Percentiles rank a stretch among this genome's conserved stretches.
phyloP scores from a whole-genome alignment of 1,284 basidiomycete species.

The Cryptococcus maquisensis region DNA sequence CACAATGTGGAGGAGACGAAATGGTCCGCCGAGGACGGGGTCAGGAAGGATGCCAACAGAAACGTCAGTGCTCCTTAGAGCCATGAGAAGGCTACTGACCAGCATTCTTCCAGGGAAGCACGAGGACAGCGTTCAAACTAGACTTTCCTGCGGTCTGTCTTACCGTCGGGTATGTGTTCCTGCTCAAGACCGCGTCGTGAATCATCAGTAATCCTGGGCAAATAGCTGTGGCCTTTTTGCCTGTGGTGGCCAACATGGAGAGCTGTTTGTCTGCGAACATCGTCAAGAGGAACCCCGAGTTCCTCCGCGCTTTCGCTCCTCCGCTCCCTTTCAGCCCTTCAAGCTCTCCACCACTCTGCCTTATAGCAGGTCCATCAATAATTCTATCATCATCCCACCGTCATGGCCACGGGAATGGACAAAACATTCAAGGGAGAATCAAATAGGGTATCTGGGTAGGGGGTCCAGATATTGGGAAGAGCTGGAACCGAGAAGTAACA shows the following conservation, averaged over 20 bases:
- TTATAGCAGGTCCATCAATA: constrained; percentile 41
- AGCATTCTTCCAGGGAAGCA: constrained; percentile 3
- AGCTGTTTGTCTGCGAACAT: constrained; percentile 40
- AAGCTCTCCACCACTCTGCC: constrained; percentile 30
- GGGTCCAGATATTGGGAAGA: constrained; percentile 14
- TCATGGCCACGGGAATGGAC: constrained; percentile 34
- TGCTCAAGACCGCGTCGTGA: neutral
- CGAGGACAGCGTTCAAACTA: constrained; percentile 28
- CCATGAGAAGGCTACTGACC: neutral
- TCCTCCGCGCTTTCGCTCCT: neutral
- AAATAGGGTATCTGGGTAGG: constrained; percentile 20
- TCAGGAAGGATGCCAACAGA: neutral
- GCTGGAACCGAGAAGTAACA: constrained; percentile 1
- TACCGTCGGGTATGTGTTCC: constrained; percentile 37
- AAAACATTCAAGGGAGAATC: constrained; percentile 9
- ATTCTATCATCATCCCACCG: constrained; percentile 45
- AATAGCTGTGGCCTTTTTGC: constrained; percentile 36
- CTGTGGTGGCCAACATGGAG: constrained; percentile 47
- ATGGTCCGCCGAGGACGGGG: constrained; percentile 15
- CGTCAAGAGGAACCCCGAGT: constrained; percentile 11
- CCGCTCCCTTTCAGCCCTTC: constrained; percentile 26
- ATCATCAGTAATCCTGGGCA: neutral
- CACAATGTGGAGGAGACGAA: constrained; percentile 28
- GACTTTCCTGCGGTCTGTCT: constrained; percentile 42
- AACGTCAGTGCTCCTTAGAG: neutral